phyloP scores from a whole-genome alignment of 306 rosid genomes.

The Lablab purpureus region DNA sequence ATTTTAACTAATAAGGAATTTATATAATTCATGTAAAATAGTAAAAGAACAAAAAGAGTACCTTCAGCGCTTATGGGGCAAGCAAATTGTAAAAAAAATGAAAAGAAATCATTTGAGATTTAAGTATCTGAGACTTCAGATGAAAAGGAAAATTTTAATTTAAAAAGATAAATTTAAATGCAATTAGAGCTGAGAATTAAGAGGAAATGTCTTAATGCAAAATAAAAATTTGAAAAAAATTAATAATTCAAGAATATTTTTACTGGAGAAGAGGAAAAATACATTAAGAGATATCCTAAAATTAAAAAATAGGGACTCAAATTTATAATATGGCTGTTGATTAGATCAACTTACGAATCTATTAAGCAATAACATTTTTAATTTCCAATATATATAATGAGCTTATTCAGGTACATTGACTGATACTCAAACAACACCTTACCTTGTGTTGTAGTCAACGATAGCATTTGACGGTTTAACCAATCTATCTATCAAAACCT shows the following conservation, averaged over 20 bases:
- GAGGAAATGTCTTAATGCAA: neutral
- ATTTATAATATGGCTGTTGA: neutral
- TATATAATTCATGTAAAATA: neutral
- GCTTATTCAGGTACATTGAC: neutral
- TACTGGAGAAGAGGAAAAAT: no score
- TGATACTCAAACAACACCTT: conserved; percentile 29
- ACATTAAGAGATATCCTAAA: neutral
- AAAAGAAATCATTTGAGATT: neutral
- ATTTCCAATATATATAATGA: conserved; percentile 8
- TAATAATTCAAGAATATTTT: neutral
- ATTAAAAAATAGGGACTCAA: neutral
- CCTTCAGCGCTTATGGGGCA: neutral
- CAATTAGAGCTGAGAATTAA: neutral
- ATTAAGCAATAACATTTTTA: neutral
- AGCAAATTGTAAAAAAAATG: neutral
- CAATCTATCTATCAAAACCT: conserved; percentile 90
- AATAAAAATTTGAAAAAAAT: neutral
- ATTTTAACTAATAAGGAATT: neutral
- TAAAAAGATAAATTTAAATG: neutral
- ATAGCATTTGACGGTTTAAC: conserved; percentile 90
- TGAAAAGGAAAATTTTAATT: neutral
- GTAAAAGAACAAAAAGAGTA: no score
- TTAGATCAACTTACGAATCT: neutral
- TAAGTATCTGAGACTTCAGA: neutral
- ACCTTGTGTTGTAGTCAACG: conserved; percentile 92